Base-by-base conservation (phyloP, 352 stramenopile species). In the Phytophthora aleatoria region DNA sequence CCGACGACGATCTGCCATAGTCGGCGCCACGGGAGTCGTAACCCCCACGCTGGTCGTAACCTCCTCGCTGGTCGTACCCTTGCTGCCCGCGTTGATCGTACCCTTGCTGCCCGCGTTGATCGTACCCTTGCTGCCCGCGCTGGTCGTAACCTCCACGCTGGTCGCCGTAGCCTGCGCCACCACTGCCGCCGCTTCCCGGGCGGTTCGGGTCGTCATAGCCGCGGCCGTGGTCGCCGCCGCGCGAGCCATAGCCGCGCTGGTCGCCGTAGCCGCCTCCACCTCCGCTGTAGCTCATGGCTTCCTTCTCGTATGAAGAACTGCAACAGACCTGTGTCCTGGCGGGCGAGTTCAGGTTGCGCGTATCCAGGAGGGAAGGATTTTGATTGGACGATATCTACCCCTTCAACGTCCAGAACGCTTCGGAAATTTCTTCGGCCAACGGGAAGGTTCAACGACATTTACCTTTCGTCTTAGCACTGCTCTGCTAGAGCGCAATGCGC, bases 211-310 rank as follows among this genome's bases (percentile, higher is more conserved):
- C 49, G 39, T 56, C 49, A 9, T 56, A 56, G 1, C 49, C 35
- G 30, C 49, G 49, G 13, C 49, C 49, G 11, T 43, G 31, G 11
- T 56, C 49, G 11, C 49, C 31, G 11, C 49, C 35, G 11, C 49
- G 49, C 35, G 49, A 56, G 49, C 49, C 39, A 20, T 56, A 56
- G 49, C 49, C 20, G 12, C 49, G 49, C 31, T 56, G 49, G 20
- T 56, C 49, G 49, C 49, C 49, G 35, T 56, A 56, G 16, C 49
- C 49, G 16, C 49, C 48, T 24, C 47, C 35, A 11, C 48, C 61
- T 33, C 72, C 59, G n/a, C 70, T 72, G 49, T 85, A 87, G 43
- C 80, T 89, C 80, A 89, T 89, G 12, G 47, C 47, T 27, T 10
- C 7, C 26, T 39, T 31, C 51, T 64, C 15, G 26, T 52, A 59